phyloP scores from a whole-genome alignment of 2,329 filamentous ascomycete genomes.

The Colletotrichum sp. region DNA sequence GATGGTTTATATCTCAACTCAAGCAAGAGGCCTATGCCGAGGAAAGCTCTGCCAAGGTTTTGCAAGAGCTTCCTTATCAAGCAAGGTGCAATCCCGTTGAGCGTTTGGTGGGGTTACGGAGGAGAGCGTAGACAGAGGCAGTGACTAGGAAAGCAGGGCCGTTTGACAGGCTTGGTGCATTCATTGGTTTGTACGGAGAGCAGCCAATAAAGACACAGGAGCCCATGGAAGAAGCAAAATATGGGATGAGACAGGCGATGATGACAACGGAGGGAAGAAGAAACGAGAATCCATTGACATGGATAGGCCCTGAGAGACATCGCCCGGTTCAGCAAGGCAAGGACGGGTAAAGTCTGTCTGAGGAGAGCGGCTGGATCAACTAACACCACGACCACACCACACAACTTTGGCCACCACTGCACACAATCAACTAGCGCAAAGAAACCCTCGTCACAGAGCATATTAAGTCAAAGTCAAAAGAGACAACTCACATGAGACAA shows the following conservation, averaged over 20 bases:
- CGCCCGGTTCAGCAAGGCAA: neutral
- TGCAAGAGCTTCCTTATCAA: neutral
- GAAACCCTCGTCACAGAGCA: neutral
- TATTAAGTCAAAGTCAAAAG: neutral
- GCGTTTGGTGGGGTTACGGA: conserved; percentile 5
- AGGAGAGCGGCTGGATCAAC: neutral
- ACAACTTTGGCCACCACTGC: neutral
- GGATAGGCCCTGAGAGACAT: neutral
- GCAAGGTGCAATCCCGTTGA: neutral
- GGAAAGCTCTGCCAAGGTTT: neutral
- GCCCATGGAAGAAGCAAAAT: neutral
- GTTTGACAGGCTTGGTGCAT: neutral
- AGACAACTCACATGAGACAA: conserved; percentile 18
- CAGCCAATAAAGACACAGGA: neutral
- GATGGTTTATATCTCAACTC: conserved; percentile 13
- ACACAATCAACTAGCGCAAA: neutral
- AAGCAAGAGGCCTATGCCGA: neutral
- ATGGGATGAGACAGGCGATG: neutral
- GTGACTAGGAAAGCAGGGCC: neutral
- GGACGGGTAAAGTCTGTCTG: neutral
- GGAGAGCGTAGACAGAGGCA: neutral
- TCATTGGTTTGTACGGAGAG: neutral
- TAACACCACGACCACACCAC: neutral
- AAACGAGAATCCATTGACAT: neutral
- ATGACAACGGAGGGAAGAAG: neutral